Evolutionary conservation across 2,329 filamentous ascomycete genomes (phyloP).

Genomic region (Byssochlamys sp.): DNA sequence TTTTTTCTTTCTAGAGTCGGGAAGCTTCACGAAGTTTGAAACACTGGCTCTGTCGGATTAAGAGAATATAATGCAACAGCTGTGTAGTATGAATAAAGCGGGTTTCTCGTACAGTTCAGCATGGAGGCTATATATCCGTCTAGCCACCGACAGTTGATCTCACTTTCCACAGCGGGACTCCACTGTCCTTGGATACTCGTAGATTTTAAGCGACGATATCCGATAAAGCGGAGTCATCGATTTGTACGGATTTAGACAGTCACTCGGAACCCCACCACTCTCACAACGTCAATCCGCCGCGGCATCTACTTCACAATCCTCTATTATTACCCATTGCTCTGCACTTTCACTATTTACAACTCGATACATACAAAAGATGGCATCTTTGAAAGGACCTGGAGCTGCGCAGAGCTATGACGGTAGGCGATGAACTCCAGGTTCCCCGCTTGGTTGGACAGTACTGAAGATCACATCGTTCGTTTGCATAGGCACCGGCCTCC

Average conservation of each 20-base stretch:
- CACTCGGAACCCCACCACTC: neutral
- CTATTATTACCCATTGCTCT: neutral
- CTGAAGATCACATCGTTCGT: neutral
- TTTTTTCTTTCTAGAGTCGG: neutral
- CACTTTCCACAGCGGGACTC: neutral
- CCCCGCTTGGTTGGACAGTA: neutral
- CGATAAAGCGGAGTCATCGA: neutral
- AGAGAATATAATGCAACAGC: neutral
- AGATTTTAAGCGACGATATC: neutral
- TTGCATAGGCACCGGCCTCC: constrained; percentile 55
- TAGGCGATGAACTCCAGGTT: constrained; percentile 19
- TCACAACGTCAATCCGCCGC: neutral
- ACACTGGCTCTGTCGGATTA: neutral
- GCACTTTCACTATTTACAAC: neutral
- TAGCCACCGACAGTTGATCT: neutral
- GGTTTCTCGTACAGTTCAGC: neutral
- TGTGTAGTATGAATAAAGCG: neutral
- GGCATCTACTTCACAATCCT: neutral
- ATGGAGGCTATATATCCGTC: neutral
- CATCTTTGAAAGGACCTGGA: constrained; percentile 55
- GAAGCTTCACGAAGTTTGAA: neutral
- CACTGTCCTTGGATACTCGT: neutral
- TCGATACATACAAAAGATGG: constrained; percentile 30
- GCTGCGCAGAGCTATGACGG: constrained; percentile 49
- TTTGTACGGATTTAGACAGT: neutral